Conservation (phyloP, 345 rosid genomes). For the Noccaea bulbosa region DNA sequence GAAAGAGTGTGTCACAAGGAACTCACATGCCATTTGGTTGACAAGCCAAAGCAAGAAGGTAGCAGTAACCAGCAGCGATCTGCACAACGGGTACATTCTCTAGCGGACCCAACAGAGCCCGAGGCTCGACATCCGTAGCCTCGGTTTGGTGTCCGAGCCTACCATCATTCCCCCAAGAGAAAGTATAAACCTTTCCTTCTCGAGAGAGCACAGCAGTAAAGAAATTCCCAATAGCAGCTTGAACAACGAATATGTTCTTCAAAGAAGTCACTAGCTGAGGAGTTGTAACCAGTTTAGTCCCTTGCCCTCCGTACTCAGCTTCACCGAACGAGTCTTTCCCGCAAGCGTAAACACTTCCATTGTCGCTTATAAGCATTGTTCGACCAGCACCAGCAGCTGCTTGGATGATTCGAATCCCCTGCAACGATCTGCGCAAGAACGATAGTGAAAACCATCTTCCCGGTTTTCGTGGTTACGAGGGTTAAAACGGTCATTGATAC, state of each 20-base stretch:
- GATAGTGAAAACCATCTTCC: background rate
- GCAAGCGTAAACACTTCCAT: constrained; percentile 79
- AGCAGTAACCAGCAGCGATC: constrained; percentile 97
- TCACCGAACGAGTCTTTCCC: constrained; percentile 94
- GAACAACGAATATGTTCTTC: constrained; percentile 86
- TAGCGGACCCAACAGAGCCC: constrained; percentile 81
- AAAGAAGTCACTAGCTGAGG: constrained; percentile 83
- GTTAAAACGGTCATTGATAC: constrained; percentile 55
- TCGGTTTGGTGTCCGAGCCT: constrained; percentile 89
- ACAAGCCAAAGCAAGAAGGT: constrained; percentile 95
- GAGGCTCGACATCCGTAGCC: constrained; percentile 76
- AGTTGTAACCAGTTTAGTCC: constrained; percentile 60
- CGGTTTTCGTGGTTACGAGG: constrained; percentile 2
- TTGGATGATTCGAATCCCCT: constrained; percentile 91
- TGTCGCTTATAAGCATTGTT: constrained; percentile 94
- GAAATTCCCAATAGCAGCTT: constrained; percentile 93
- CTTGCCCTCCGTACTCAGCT: constrained; percentile 73
- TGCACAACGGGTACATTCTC: constrained; percentile 91
- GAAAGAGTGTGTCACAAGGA: constrained; percentile 8
- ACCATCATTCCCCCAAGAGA: constrained; percentile 84
- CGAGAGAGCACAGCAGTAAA: constrained; percentile 91
- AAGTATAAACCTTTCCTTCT: constrained; percentile 94
- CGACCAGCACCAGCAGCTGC: constrained; percentile 96
- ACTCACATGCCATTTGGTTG: constrained; percentile 97
- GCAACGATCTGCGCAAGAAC: constrained; percentile 85